Evolutionary conservation across 2,329 filamentous ascomycete species (phyloP).

Genomic region (Stachybotrys chartarum): DNA sequence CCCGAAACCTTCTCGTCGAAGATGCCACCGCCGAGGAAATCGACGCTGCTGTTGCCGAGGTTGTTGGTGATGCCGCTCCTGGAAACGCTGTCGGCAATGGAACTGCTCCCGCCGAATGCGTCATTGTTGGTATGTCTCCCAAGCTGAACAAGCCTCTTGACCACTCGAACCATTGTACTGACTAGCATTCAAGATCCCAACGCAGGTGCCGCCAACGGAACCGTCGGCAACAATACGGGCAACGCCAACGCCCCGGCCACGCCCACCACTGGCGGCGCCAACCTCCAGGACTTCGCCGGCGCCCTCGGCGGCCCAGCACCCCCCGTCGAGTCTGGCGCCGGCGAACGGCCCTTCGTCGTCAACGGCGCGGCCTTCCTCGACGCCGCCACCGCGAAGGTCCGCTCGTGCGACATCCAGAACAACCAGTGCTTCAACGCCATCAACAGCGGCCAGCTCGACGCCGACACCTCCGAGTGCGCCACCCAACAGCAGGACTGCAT

Average conservation of each 20-base stretch:
- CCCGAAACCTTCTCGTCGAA: slow-evolving; percentile 42
- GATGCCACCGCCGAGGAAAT: slow-evolving; percentile 47
- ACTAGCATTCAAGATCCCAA: not conserved
- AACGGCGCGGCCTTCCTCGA: slow-evolving; percentile 48
- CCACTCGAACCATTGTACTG: not conserved
- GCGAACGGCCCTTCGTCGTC: slow-evolving; percentile 39
- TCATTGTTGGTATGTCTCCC: not conserved
- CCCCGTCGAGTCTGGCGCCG: slow-evolving; percentile 28
- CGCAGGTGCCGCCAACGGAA: slow-evolving; percentile 4
- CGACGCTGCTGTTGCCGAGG: slow-evolving; percentile 34
- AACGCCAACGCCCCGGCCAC: not conserved
- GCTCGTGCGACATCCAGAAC: slow-evolving; percentile 43
- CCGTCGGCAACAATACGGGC: not conserved
- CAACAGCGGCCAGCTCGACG: slow-evolving; percentile 31
- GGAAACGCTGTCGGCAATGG: slow-evolving; percentile 6
- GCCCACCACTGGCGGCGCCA: slow-evolving; percentile 7
- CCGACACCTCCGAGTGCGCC: slow-evolving; percentile 30
- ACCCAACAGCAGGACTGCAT: slow-evolving; percentile 32
- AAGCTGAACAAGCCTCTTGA: not conserved
- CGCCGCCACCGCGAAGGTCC: slow-evolving; percentile 34
- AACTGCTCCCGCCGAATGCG: not conserved
- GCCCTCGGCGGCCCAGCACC: slow-evolving; percentile 32
- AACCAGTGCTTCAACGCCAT: slow-evolving; percentile 41
- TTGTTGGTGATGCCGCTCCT: slow-evolving; percentile 8
- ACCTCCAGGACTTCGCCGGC: slow-evolving; percentile 40